phyloP scores from a whole-genome alignment of 129 eudicot species.

The Flaveria linearis region DNA sequence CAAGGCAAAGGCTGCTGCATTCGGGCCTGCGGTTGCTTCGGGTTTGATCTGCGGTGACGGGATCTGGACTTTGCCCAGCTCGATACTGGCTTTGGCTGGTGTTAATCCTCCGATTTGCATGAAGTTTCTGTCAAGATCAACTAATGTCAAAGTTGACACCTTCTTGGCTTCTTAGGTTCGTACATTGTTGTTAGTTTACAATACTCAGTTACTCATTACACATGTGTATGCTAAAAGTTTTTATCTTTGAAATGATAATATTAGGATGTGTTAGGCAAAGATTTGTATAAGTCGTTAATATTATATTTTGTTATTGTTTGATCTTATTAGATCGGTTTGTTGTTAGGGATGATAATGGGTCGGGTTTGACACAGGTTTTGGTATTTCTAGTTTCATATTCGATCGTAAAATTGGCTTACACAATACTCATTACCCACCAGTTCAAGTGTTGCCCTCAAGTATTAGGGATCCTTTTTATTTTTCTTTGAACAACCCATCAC shows the following conservation, averaged over 20 bases:
- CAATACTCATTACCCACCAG: no score
- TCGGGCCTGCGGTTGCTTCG: constrained; percentile 96
- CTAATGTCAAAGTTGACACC: constrained; percentile 49
- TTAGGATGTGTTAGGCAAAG: not conserved
- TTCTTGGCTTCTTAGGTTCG: constrained; percentile 53
- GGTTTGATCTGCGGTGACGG: constrained; percentile 98
- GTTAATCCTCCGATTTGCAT: constrained; percentile 92
- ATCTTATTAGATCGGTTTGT: no score
- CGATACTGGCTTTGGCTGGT: constrained; percentile 82
- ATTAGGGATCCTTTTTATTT: no score
- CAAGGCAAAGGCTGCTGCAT: constrained; percentile 78
- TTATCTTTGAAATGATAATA: not conserved
- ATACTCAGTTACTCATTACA: not conserved
- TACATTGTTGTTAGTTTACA: constrained; percentile 23
- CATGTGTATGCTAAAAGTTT: constrained; percentile 9
- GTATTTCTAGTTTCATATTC: no score
- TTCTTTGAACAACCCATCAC: no score
- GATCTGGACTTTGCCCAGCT: constrained; percentile 88
- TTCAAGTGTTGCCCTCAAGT: no score
- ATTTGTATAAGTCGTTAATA: not conserved
- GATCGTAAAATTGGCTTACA: no score
- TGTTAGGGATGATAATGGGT: no score
- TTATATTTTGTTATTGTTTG: no score
- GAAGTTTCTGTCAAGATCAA: constrained; percentile 68
- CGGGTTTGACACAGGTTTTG: no score